phyloP scores from a whole-genome alignment of 257 asterid genomes.

The Solanum clarkiae region DNA sequence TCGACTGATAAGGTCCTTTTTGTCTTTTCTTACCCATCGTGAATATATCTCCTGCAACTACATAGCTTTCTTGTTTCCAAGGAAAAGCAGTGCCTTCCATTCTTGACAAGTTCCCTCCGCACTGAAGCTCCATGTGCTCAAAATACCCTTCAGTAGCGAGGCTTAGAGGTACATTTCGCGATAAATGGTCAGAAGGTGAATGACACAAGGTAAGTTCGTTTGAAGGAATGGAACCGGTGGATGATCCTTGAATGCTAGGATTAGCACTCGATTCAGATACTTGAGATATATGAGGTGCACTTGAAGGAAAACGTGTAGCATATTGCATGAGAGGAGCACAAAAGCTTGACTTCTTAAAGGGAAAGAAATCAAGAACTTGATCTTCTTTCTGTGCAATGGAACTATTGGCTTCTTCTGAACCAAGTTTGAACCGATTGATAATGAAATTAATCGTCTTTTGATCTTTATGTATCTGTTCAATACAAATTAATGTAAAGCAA shows the following conservation, averaged over 20 bases:
- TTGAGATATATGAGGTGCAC: conserved; percentile 2
- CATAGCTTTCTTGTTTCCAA: not conserved
- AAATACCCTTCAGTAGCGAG: conserved; percentile 11
- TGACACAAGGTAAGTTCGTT: conserved; percentile 21
- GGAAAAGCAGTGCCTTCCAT: conserved; percentile 5
- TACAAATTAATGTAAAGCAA: not conserved
- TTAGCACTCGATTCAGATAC: conserved; percentile 15
- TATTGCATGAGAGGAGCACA: conserved; percentile 12
- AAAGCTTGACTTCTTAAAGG: conserved; percentile 3
- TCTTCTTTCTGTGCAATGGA: conserved; percentile 1
- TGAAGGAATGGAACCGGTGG: conserved; percentile 41
- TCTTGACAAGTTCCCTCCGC: conserved; percentile 8
- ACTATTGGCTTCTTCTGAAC: conserved; percentile 22
- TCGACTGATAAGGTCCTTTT: conserved; percentile 44
- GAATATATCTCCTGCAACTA: not conserved
- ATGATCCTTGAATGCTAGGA: conserved; percentile 54
- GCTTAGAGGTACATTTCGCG: conserved; percentile 14
- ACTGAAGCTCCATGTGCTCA: conserved; percentile 8
- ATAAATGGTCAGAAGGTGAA: conserved; percentile 1
- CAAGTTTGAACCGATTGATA: conserved; percentile 13
- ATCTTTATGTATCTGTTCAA: conserved; percentile 43
- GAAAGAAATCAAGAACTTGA: conserved; percentile 3
- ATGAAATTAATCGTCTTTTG: conserved; percentile 37
- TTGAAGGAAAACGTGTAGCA: not conserved
- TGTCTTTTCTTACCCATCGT: conserved; percentile 15